Evolutionary conservation across 2,329 filamentous ascomycete species (phyloP), one percentile per base, ranked within the genome.

Genomic region (Arthrinium puccinioides): DNA sequence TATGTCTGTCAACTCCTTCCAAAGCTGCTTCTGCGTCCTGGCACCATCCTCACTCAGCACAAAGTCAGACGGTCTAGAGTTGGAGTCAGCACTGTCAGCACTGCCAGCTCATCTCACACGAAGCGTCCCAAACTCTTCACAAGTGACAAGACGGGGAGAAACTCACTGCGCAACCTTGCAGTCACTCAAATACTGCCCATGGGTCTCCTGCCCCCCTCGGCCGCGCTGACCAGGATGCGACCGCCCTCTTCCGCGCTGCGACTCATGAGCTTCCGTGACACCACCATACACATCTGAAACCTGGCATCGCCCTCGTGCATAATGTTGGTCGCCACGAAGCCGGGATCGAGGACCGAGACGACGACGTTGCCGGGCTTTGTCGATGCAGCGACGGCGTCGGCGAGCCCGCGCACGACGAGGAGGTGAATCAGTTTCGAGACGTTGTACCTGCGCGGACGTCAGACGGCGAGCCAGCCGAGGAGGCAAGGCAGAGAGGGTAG

Each of bases 101-200:
- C 6, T 13, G 10, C 14, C 7, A 29, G 13, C 10, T 11, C 9
- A 14, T n/a, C n/a, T n/a, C n/a, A n/a, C n/a, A n/a, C n/a, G n/a
- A n/a, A n/a, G n/a, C n/a, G n/a, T n/a, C n/a, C n/a, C n/a, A n/a
- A 8, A 9, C 15, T 4, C 19, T 2, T 2, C 19, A 21, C 19
- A 21, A 14, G 9, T n/a, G 10, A 11, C 15, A 10, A n/a, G 11
- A 15, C 16, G 8, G 13, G 21, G 20, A 5, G 20, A 26, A 16
- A 28, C 45, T 37, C 42, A 47, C 45, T 34, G 34, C 5, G 38
- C 39, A 5, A 46, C 21, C 21, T 40, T 19, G 26, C 45, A 48
- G 30, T 48, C 43, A 16, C 39, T 36, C 7, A 48, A 18, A 28
- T 46, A 48, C 20, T 43, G 40, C 16, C 46, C 42, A 33, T 46